A percentile compares a stretch with the other conserved stretches of the same genome.
Evolutionary conservation across 2,329 filamentous ascomycete genomes (phyloP).

Genomic region (Fusarium succisae): DNA sequence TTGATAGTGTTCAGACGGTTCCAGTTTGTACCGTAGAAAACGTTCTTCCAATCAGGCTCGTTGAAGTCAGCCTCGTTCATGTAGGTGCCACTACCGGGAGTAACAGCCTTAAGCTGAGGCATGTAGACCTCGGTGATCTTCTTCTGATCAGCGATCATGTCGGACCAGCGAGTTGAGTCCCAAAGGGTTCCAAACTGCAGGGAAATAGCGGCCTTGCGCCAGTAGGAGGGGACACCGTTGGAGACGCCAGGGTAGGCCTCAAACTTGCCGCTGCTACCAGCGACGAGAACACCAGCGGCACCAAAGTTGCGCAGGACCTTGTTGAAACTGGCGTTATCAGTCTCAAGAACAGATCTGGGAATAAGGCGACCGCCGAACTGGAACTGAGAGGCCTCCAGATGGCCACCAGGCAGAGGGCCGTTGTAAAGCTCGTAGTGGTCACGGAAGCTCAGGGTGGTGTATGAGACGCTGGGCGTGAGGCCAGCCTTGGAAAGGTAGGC

Average conservation of each 20-base stretch:
- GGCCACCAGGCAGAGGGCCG: constrained; percentile 51
- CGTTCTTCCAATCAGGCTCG: constrained; percentile 53
- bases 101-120: constrained; percentile 45
- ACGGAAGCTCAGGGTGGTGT: background rate
- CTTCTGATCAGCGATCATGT: constrained; percentile 45
- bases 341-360: constrained; percentile 43
- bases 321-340: constrained; percentile 1
- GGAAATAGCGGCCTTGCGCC: background rate
- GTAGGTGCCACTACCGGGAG: constrained; percentile 56
- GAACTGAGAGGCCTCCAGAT: constrained; percentile 43
- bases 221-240: background rate
- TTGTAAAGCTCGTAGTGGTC: constrained; percentile 56
- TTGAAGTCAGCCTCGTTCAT: constrained; percentile 62
- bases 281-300: background rate
- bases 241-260: background rate
- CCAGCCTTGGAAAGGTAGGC: background rate
- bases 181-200: constrained; percentile 29
- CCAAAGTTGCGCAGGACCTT: background rate
- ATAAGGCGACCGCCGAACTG: constrained; percentile 55
- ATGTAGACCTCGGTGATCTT: constrained; percentile 44
- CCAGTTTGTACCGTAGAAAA: constrained; percentile 60
- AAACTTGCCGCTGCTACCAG: background rate
- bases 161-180: constrained; percentile 40
- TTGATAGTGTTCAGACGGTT: constrained; percentile 55
- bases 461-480: background rate